A percentile compares a stretch with the other conserved stretches of the same genome.
Conservation (phyloP, 2,329 filamentous ascomycete genomes). For the Aspergillus sp. region DNA sequence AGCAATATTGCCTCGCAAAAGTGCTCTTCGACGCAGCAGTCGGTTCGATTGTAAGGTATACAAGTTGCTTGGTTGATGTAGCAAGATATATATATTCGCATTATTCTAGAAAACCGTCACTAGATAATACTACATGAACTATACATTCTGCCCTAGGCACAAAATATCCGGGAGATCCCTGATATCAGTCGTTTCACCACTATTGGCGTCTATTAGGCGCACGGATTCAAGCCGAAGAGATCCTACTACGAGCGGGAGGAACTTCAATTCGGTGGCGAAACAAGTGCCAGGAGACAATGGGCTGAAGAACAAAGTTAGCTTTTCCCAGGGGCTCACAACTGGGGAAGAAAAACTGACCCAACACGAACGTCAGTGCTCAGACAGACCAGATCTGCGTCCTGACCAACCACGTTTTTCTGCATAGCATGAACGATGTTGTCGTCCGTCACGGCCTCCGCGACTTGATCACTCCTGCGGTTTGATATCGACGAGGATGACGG, state of each 20-base stretch:
- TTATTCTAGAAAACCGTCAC: not conserved
- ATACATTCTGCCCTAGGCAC: conserved; percentile 35
- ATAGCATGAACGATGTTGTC: conserved; percentile 61
- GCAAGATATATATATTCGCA: not conserved
- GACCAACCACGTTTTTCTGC: conserved; percentile 54
- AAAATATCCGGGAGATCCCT: conserved; percentile 61
- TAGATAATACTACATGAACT: conserved; percentile 1
- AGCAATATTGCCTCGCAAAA: not conserved
- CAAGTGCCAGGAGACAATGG: conserved; percentile 60
- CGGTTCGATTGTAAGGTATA: not conserved
- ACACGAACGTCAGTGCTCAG: conserved; percentile 63
- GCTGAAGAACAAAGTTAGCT: conserved; percentile 35
- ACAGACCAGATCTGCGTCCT: conserved; percentile 59
- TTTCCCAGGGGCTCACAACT: conserved; percentile 5
- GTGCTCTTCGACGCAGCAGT: not conserved
- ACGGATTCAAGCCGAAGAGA: conserved; percentile 58
- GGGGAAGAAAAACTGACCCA: conserved; percentile 50
- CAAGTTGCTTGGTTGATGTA: no score
- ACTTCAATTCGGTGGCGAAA: conserved; percentile 60
- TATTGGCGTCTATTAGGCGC: conserved; percentile 59
- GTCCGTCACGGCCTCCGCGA: conserved; percentile 60
- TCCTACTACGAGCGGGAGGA: conserved; percentile 57
- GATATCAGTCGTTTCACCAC: conserved; percentile 60
- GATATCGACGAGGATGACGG: conserved; percentile 52
- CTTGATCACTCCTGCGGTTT: conserved; percentile 37